Evolutionary conservation across 2,329 filamentous ascomycete genomes (phyloP).

Genomic region (Colletotrichum cuscutae): DNA sequence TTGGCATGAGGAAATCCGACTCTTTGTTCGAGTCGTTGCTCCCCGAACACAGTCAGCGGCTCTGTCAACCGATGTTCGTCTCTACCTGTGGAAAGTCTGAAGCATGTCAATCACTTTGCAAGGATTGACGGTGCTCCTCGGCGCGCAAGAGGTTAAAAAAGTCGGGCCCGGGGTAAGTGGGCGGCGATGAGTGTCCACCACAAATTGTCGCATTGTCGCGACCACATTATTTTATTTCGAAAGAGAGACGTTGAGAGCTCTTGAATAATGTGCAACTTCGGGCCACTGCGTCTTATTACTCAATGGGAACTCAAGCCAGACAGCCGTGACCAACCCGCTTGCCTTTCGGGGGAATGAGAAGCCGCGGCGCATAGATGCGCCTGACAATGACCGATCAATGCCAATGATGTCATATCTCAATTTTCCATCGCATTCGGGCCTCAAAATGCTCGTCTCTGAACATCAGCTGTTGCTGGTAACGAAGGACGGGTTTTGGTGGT

Average conservation of each 20-base stretch:
- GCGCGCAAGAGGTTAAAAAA: conserved; percentile 32
- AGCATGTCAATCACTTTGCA: conserved; percentile 21
- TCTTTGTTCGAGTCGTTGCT: background rate
- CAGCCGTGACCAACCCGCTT: background rate
- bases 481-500: conserved; percentile 2
- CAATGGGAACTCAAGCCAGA: background rate
- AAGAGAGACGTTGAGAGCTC: background rate
- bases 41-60: background rate
- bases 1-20: background rate
- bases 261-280: background rate
- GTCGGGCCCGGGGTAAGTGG: conserved; percentile 33
- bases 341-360: background rate
- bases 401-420: conserved; percentile 34
- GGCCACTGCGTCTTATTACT: background rate
- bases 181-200: conserved; percentile 33
- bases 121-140: conserved; percentile 34
- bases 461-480: conserved; percentile 7
- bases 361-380: conserved; percentile 18
- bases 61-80: conserved; percentile 25
- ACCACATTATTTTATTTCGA: background rate
- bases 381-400: conserved; percentile 15
- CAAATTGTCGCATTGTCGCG: conserved; percentile 25
- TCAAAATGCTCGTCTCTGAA: conserved; percentile 10
- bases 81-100: conserved; percentile 27
- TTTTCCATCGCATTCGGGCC: conserved; percentile 1